Evolutionary conservation across 495 filamentous ascomycete genomes (phyloP).

Genomic region (Aspergillus taichungensis): DNA sequence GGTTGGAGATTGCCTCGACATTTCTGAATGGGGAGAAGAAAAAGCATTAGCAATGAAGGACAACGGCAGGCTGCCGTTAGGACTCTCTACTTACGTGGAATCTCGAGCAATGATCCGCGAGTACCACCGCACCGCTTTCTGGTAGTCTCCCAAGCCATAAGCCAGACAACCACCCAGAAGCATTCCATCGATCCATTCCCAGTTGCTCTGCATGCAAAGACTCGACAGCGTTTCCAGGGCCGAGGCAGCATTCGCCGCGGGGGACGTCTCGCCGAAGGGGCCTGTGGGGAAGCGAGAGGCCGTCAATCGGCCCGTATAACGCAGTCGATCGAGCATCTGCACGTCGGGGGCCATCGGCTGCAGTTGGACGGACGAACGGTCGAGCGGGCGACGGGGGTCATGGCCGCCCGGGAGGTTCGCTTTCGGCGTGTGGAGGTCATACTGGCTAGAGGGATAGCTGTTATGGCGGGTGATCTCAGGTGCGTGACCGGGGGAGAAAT

Average conservation of each 20-base stretch:
- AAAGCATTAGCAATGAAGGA: conserved; percentile 5
- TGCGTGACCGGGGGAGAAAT: conserved; percentile 26
- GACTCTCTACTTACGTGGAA: conserved; percentile 49
- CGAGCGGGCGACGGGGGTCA: no score
- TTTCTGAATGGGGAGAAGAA: conserved; percentile 45
- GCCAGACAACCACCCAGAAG: conserved; percentile 86
- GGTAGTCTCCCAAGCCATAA: conserved; percentile 84
- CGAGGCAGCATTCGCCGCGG: conserved; percentile 44
- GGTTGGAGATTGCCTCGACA: conserved; percentile 90
- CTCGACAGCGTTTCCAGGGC: conserved; percentile 73
- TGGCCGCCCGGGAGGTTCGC: conserved; percentile 3
- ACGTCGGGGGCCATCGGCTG: conserved; percentile 19
- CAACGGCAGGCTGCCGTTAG: background rate
- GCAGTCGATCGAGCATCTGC: conserved; percentile 20
- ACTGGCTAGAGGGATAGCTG: conserved; percentile 33
- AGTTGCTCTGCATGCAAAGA: conserved; percentile 76
- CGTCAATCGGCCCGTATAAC: conserved; percentile 23
- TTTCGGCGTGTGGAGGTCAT: conserved; percentile 23
- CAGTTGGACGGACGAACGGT: conserved; percentile 18
- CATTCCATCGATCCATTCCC: conserved; percentile 96
- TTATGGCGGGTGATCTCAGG: conserved; percentile 31
- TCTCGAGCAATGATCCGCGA: conserved; percentile 75
- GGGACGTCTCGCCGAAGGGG: conserved; percentile 26
- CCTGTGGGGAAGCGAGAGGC: conserved; percentile 28
- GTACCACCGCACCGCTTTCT: conserved; percentile 84